Evolutionary conservation across 192 early-diverging fungal genomes (phyloP).

Genomic region (Backusella psychrophila): DNA sequence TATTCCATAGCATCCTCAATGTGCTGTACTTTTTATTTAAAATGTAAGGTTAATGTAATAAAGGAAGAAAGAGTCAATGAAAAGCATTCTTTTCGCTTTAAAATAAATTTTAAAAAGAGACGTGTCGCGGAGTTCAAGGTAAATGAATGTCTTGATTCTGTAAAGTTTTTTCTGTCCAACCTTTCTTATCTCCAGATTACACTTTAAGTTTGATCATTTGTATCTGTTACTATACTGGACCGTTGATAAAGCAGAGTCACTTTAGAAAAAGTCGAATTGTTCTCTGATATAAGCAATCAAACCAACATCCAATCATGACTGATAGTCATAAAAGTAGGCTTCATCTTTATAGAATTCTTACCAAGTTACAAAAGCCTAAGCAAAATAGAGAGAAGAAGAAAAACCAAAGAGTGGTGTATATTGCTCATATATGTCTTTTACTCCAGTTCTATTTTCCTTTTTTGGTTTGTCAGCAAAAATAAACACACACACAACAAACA

Average conservation of each 20-base stretch:
- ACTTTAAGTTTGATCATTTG: too few species aligned
- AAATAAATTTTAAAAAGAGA: neutral
- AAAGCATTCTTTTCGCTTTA: neutral
- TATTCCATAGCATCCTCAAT: neutral
- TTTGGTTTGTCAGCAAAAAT: too few species aligned
- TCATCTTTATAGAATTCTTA: neutral
- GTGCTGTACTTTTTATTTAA: neutral
- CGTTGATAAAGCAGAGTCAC: too few species aligned
- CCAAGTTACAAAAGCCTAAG: neutral
- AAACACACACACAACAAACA: too few species aligned
- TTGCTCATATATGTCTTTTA: too few species aligned
- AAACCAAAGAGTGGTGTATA: neutral
- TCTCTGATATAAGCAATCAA: too few species aligned
- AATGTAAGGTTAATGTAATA: neutral
- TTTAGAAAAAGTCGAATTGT: too few species aligned
- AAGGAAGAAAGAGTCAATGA: neutral
- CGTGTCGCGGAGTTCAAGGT: neutral
- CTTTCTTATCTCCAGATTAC: neutral
- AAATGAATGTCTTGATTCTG: neutral
- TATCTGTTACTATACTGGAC: too few species aligned
- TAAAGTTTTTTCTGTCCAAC: neutral
- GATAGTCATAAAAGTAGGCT: too few species aligned
- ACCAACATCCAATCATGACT: too few species aligned
- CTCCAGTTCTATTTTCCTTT: too few species aligned
- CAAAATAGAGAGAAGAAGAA: neutral